phyloP scores from a whole-genome alignment of 116 monocot genomes.

The Posidonia oceanica region DNA sequence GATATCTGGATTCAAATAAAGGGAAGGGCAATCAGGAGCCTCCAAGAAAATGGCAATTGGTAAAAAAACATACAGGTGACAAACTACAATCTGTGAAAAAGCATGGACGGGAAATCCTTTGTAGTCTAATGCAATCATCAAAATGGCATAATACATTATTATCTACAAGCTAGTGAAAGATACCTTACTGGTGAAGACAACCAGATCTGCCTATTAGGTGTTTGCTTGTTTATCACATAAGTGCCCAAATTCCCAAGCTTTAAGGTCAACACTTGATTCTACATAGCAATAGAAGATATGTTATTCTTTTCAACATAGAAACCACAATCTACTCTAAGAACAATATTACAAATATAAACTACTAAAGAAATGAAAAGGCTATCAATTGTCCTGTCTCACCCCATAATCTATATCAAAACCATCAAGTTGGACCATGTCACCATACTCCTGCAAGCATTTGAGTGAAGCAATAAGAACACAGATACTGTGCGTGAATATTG shows the following conservation, averaged over 20 bases:
- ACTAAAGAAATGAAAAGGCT: neutral
- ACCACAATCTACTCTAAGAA: neutral
- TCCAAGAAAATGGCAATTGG: too few species aligned
- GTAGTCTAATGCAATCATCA: too few species aligned
- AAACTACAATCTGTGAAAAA: too few species aligned
- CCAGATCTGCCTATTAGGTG: constrained; percentile 96
- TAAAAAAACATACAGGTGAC: too few species aligned
- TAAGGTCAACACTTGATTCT: constrained; percentile 95
- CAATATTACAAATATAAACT: constrained; percentile 1
- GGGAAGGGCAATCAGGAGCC: too few species aligned
- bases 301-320: neutral
- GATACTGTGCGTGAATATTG: neutral
- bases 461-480: neutral
- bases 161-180: neutral
- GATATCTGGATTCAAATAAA: too few species aligned
- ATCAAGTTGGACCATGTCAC: constrained; percentile 76
- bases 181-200: constrained; percentile 96
- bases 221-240: constrained; percentile 97
- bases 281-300: constrained; percentile 7
- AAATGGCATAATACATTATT: neutral
- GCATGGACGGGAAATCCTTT: too few species aligned
- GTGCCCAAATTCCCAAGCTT: constrained; percentile 81
- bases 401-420: constrained; percentile 98
- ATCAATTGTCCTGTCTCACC: constrained; percentile 23
- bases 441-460: constrained; percentile 59